phyloP scores from a whole-genome alignment of 2,329 filamentous ascomycete genomes.

The Penicillium brasilianum region DNA sequence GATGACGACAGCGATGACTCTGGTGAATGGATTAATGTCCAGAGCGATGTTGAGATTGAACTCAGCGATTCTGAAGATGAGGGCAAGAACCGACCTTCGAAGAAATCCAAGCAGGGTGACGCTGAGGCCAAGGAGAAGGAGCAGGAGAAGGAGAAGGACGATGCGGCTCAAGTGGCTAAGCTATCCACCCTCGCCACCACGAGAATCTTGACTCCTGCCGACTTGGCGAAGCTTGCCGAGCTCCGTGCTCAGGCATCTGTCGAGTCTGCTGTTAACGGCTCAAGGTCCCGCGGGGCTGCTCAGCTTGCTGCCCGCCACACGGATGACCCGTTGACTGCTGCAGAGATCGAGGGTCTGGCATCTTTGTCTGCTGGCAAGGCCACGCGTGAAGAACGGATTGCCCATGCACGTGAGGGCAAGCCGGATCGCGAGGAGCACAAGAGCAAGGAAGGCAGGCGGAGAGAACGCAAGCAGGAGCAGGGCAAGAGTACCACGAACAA shows the following conservation, averaged over 20 bases:
- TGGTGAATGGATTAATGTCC: conserved; percentile 91
- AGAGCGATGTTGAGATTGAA: conserved; percentile 77
- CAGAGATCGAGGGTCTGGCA: conserved; percentile 86
- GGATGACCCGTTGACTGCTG: conserved; percentile 88
- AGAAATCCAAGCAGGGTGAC: conserved; percentile 64
- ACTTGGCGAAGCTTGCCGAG: conserved; percentile 92
- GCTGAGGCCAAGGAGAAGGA: conserved; percentile 32
- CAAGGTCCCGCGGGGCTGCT: conserved; percentile 53
- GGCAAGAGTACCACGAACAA: conserved; percentile 97
- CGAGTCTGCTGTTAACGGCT: conserved; percentile 62
- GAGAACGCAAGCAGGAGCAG: conserved; percentile 83
- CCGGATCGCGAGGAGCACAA: conserved; percentile 79
- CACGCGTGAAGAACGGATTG: conserved; percentile 88
- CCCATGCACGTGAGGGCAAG: conserved; percentile 80
- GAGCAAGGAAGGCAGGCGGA: conserved; percentile 79
- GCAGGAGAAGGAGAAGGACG: conserved; percentile 27
- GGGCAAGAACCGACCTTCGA: conserved; percentile 60
- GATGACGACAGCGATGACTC: conserved; percentile 69
- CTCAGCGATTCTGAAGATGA: conserved; percentile 77
- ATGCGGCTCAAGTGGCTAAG: conserved; percentile 41
- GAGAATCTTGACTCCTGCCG: conserved; percentile 90
- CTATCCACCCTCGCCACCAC: conserved; percentile 78
- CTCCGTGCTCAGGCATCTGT: conserved; percentile 76
- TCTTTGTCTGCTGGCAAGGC: conserved; percentile 73
- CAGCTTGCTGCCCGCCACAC: conserved; percentile 65